These are phyloP conservation scores for Erigeron philadelphicus DNA, from an alignment of 140 eudicot species.

Conservation along the genomic window DNA sequence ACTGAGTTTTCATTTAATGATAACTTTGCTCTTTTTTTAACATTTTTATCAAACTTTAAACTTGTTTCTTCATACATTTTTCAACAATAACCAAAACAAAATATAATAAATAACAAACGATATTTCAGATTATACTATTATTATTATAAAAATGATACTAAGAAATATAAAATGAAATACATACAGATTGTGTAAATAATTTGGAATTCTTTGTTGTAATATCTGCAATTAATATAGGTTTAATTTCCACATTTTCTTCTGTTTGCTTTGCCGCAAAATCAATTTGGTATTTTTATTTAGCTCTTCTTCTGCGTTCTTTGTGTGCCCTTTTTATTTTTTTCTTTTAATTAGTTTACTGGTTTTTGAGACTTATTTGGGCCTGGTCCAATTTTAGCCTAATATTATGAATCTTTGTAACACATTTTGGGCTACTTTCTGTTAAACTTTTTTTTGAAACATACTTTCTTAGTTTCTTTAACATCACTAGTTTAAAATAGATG, in stretches of 20 bases:
- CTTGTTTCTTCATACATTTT: constrained; percentile 42
- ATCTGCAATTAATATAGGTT: not conserved
- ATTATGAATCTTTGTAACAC: not conserved
- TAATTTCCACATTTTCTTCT: not conserved
- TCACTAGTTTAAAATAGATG: too few species aligned
- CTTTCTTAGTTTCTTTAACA: too few species aligned
- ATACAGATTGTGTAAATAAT: not conserved
- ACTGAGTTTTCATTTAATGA: constrained; percentile 24
- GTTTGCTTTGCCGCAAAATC: constrained; percentile 25
- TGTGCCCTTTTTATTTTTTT: constrained; percentile 23
- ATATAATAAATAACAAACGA: not conserved
- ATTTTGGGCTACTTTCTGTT: not conserved
- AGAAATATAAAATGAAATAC: constrained; percentile 14
- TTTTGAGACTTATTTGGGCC: constrained; percentile 24
- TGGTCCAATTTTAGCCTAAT: not conserved
- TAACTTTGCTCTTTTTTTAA: constrained; percentile 36
- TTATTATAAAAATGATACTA: not conserved
- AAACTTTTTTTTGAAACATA: too few species aligned
- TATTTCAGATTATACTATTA: not conserved
- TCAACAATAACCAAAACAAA: constrained; percentile 10
- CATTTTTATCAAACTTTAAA: constrained; percentile 28
- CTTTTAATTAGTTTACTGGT: not conserved
- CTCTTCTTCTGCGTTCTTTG: not conserved
- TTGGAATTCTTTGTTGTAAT: constrained; percentile 4
- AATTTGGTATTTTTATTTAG: constrained; percentile 24